Percentiles rank a stretch among this genome's conserved stretches.
These are phyloP conservation scores for Apophysomyces ossiformis DNA, from an alignment of 371 early-diverging fungal species.

Conservation along the genomic window DNA sequence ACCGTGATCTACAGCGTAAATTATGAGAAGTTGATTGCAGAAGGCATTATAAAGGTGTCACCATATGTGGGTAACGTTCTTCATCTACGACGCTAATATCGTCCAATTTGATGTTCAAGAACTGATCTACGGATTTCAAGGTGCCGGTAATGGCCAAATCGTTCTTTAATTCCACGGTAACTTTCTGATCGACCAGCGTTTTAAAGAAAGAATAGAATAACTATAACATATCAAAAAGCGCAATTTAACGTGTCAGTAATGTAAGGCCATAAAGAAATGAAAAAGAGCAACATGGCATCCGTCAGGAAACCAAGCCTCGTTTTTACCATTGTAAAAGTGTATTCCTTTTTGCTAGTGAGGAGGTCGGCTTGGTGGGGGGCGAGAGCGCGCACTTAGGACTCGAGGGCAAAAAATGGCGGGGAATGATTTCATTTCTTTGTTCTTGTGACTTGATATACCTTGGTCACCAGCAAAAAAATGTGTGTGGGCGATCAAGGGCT, in stretches of 20 bases:
- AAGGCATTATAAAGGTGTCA: constrained; percentile 34
- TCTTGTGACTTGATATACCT: not conserved
- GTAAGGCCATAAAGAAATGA: no score
- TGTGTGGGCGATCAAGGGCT: constrained; percentile 1
- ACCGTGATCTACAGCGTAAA: constrained; percentile 74
- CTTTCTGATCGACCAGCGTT: constrained; percentile 94
- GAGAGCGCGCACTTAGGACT: no score
- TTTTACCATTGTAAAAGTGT: no score
- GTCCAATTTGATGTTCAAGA: constrained; percentile 96
- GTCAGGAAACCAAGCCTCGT: no score
- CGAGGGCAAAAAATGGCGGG: not conserved
- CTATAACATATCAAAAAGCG: not conserved
- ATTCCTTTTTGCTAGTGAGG: no score
- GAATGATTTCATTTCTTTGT: not conserved
- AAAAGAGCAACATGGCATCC: no score
- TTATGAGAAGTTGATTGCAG: not conserved
- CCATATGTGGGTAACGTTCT: constrained; percentile 96
- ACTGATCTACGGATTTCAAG: constrained; percentile 97
- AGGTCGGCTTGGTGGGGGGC: no score
- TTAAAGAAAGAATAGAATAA: constrained; percentile 98
- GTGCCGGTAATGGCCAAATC: constrained; percentile 93
- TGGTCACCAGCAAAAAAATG: not conserved
- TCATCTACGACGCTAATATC: constrained; percentile 89
- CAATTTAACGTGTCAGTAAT: not conserved
- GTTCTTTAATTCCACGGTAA: constrained; percentile 98